phyloP scores from a whole-genome alignment of 2,329 filamentous ascomycete genomes.

The Eutypa lata region DNA sequence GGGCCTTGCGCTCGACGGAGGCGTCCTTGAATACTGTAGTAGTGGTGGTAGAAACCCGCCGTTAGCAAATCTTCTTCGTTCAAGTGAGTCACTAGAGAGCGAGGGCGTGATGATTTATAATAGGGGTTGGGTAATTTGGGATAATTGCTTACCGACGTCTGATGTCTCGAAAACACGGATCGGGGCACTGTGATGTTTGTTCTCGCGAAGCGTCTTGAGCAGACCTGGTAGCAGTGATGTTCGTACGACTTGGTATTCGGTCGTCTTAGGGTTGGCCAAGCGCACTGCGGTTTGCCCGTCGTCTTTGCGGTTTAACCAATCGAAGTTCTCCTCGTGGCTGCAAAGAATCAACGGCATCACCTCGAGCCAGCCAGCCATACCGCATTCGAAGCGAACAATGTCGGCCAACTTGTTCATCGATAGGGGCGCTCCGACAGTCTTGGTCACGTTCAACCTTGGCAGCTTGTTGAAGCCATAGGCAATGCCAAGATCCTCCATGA shows the following conservation, averaged over 20 bases:
- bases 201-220: constrained; percentile 76
- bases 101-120: too few species aligned
- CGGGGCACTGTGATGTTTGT: constrained; percentile 70
- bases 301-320: constrained; percentile 78
- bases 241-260: constrained; percentile 77
- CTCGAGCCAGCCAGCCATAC: constrained; percentile 94
- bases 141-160: constrained; percentile 55
- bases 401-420: constrained; percentile 93
- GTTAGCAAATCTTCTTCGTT: not conserved
- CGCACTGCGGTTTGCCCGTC: constrained; percentile 68
- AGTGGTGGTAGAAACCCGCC: too few species aligned
- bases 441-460: constrained; percentile 80
- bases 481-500: constrained; percentile 98
- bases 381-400: constrained; percentile 83
- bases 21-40: constrained; percentile 75
- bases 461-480: constrained; percentile 98
- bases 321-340: constrained; percentile 97
- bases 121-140: constrained; percentile 69
- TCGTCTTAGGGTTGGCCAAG: constrained; percentile 75
- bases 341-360: constrained; percentile 95
- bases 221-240: constrained; percentile 72
- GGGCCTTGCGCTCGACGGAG: constrained; percentile 74
- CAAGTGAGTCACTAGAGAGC: too few species aligned
- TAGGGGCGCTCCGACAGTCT: constrained; percentile 81
- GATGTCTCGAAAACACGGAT: constrained; percentile 79